Percentiles rank a stretch among this genome's conserved stretches.
These are phyloP conservation scores for Verticillium nubilum DNA, from an alignment of 2,329 filamentous ascomycete species.

Conservation along the genomic window DNA sequence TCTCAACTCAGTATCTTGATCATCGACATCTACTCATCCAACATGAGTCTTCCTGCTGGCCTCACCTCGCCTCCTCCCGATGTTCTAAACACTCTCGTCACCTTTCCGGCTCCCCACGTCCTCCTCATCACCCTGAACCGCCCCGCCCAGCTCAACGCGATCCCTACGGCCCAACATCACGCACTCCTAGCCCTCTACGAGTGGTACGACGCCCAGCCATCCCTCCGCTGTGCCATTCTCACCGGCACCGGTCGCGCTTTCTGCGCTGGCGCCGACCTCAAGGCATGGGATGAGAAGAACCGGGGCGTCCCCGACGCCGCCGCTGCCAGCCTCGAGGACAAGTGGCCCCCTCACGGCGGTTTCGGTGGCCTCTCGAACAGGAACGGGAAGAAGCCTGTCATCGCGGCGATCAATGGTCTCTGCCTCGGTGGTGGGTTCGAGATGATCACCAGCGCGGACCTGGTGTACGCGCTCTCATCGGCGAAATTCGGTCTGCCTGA, in stretches of 20 bases:
- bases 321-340: conserved; percentile 3
- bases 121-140: conserved; percentile 57
- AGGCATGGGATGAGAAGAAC: conserved; percentile 52
- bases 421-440: conserved; percentile 74
- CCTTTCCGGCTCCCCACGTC: conserved; percentile 48
- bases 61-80: conserved; percentile 23
- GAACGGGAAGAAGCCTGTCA: conserved; percentile 65
- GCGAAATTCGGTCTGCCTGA: conserved; percentile 68
- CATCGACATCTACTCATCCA: background rate
- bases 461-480: conserved; percentile 55
- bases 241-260: conserved; percentile 61
- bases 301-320: background rate
- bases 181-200: conserved; percentile 37
- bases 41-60: background rate
- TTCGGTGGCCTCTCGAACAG: conserved; percentile 49
- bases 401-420: conserved; percentile 71
- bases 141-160: conserved; percentile 51
- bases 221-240: conserved; percentile 55
- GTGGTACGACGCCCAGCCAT: conserved; percentile 59
- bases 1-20: too few relatives aligned
- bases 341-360: conserved; percentile 7
- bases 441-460: conserved; percentile 68
- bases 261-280: conserved; percentile 63
- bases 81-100: conserved; percentile 34
- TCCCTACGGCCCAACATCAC: conserved; percentile 42